Conservation (phyloP, 139 green algal genomes). For the Trebouxia sp. region DNA sequence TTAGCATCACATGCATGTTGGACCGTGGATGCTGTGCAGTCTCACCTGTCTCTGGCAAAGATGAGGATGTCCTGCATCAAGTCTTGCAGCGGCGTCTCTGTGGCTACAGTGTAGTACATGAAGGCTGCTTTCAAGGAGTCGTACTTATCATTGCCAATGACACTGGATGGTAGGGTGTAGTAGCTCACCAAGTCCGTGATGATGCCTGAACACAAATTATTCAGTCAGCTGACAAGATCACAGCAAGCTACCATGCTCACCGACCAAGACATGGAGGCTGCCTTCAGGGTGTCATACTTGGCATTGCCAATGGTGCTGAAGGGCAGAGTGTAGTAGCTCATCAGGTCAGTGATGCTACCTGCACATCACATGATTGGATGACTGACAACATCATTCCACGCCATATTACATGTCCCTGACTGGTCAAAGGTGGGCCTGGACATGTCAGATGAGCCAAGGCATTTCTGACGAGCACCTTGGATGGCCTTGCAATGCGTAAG, state of each 20-base stretch:
- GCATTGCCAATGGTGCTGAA: slow-evolving; percentile 47
- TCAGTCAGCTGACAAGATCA: not conserved
- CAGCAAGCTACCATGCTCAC: no score
- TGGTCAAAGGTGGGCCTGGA: no score
- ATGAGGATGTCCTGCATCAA: slow-evolving; percentile 89
- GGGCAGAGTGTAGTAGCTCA: slow-evolving; percentile 94
- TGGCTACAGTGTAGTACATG: slow-evolving; percentile 91
- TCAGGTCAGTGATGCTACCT: slow-evolving; percentile 80
- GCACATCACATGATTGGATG: no score
- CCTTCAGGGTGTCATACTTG: not conserved
- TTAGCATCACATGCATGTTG: not conserved
- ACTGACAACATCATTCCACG: no score
- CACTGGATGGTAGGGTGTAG: slow-evolving; percentile 91
- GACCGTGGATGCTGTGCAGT: not conserved
- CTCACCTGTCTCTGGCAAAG: slow-evolving; percentile 57
- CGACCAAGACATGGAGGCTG: no score
- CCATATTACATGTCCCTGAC: no score
- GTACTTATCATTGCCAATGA: slow-evolving; percentile 89
- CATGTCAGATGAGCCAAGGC: no score
- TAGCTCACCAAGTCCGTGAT: slow-evolving; percentile 94
- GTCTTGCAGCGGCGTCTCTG: slow-evolving; percentile 45
- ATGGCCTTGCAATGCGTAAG: no score
- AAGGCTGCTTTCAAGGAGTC: slow-evolving; percentile 89
- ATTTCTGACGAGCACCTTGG: no score
- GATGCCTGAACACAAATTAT: slow-evolving; percentile 26